Conservation (phyloP, 2,329 filamentous ascomycete species). For the Septoria linicola region DNA sequence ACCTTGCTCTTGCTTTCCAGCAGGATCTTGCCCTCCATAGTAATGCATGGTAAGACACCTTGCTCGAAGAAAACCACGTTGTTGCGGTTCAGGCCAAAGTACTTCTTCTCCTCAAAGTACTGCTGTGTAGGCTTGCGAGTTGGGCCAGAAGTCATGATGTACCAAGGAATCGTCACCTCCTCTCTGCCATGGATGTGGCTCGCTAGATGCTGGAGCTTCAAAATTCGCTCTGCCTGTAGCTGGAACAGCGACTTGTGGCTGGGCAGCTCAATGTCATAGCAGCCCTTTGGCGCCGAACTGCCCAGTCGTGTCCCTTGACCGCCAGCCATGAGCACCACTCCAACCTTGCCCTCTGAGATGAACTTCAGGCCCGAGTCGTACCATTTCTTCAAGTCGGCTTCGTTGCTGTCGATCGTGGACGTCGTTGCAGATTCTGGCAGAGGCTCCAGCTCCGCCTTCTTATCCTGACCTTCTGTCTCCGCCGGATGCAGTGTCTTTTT, state of each 20-base stretch:
- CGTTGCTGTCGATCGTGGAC: constrained; percentile 84
- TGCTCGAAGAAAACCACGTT: constrained; percentile 95
- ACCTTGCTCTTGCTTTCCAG: constrained; percentile 87
- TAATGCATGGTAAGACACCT: constrained; percentile 93
- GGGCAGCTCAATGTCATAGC: constrained; percentile 92
- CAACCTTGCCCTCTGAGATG: constrained; percentile 68
- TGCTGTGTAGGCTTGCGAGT: constrained; percentile 88
- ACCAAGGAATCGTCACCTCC: constrained; percentile 80
- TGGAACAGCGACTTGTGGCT: constrained; percentile 95
- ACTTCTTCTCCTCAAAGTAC: constrained; percentile 86
- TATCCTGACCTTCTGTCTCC: constrained; percentile 55
- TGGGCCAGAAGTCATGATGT: constrained; percentile 98
- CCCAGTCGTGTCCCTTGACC: constrained; percentile 93
- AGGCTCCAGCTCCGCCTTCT: constrained; percentile 68
- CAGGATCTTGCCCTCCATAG: constrained; percentile 95
- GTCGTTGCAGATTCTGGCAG: constrained; percentile 83
- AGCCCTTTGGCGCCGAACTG: constrained; percentile 94
- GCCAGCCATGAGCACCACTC: constrained; percentile 93
- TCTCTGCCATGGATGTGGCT: constrained; percentile 64
- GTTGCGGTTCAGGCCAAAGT: constrained; percentile 82
- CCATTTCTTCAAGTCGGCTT: constrained; percentile 77
- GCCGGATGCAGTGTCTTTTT: constrained; percentile 78
- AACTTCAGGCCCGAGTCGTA: constrained; percentile 68
- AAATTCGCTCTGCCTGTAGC: constrained; percentile 92
- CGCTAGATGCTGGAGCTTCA: constrained; percentile 79